Base-by-base conservation (phyloP, 2,329 filamentous ascomycete species). In the Xylariaceae sp. region DNA sequence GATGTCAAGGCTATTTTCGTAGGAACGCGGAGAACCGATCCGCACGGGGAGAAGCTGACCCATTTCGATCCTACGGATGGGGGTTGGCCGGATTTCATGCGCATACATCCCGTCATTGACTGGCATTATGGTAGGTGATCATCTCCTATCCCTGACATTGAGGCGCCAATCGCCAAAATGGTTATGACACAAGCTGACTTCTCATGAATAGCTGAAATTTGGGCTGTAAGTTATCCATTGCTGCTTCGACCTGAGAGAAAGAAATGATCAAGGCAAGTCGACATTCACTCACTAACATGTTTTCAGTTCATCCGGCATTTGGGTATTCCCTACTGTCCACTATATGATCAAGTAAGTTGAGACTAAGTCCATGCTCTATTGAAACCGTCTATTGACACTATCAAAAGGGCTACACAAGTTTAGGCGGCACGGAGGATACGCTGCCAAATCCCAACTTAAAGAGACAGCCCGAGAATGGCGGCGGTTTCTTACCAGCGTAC, bases 91-190 rank as follows among this genome's bases (percentile, higher is more conserved):
- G 77, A 81, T 49, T 96, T 97, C 70, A 92, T 97, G 87, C 85
- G 94, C 60, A 82, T 97, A 61, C 92, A 99, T 74, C 93, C 94
- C 0, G 89, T 99, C 8, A 92, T 99, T 70, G 94, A 99, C 75
- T 99, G 94, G 94, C 90, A 94, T 73, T 96, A 97, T 56, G 60
- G 64, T 65, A n/a, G n/a, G n/a, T n/a, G n/a, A n/a, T n/a, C n/a
- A n/a, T n/a, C n/a, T n/a, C n/a, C n/a, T n/a, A n/a, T n/a, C n/a
- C n/a, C 18, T 15, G 34, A 23, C 2, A 23, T 51, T 45, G 13
- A 17, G 53, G 23, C 15, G 23, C 34, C 23, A 52, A 10, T 34
- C 10, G 4, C 45, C 10, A 17, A n/a, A n/a, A 51, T 1, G 23
- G 56, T 39, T 10, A 51, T 56, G n/a, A 52, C 35, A 11, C 49